A percentile compares a stretch with the other conserved stretches of the same genome.
Evolutionary conservation across 1,139 yeast genomes (phyloP).

Genomic region (Meyerozyma smithsonii): DNA sequence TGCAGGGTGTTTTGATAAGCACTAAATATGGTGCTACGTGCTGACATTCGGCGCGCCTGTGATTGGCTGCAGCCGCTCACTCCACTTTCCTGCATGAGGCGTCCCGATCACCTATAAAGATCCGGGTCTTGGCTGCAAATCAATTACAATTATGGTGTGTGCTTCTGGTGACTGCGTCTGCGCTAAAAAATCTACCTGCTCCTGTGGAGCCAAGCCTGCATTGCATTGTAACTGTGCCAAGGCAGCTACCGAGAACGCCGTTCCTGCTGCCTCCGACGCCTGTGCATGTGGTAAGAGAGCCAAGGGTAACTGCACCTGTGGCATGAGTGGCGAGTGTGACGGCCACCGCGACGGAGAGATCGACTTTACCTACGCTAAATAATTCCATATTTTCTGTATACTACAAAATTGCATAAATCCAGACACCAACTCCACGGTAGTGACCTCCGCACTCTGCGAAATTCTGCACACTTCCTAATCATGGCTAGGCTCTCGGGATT

Average conservation of each 20-base stretch:
- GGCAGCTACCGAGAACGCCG: constrained; percentile 38
- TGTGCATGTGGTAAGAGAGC: constrained; percentile 47
- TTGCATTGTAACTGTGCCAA: constrained; percentile 41
- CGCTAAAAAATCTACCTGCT: constrained; percentile 46
- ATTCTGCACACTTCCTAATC: background rate
- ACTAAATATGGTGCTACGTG: too few relatives aligned
- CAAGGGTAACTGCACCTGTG: constrained; percentile 41
- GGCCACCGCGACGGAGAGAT: constrained; percentile 44
- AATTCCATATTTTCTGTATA: constrained; percentile 6
- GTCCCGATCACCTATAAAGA: constrained; percentile 4
- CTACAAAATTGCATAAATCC: background rate
- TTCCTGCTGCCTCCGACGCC: constrained; percentile 30
- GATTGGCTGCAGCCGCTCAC: background rate
- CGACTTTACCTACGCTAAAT: constrained; percentile 39
- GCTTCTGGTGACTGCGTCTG: constrained; percentile 43
- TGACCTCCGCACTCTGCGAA: background rate
- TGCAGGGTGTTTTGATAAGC: too few relatives aligned
- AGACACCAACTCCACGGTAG: background rate
- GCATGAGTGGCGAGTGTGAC: constrained; percentile 32
- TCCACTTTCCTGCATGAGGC: background rate
- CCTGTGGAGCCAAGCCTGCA: constrained; percentile 47
- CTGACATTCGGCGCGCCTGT: constrained; percentile 1
- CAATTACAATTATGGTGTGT: constrained; percentile 31
- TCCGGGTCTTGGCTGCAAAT: constrained; percentile 2
- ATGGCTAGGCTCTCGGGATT: constrained; percentile 53